Base-by-base conservation (phyloP, 2,329 filamentous ascomycete genomes). In the Aspergillus viridinutans region DNA sequence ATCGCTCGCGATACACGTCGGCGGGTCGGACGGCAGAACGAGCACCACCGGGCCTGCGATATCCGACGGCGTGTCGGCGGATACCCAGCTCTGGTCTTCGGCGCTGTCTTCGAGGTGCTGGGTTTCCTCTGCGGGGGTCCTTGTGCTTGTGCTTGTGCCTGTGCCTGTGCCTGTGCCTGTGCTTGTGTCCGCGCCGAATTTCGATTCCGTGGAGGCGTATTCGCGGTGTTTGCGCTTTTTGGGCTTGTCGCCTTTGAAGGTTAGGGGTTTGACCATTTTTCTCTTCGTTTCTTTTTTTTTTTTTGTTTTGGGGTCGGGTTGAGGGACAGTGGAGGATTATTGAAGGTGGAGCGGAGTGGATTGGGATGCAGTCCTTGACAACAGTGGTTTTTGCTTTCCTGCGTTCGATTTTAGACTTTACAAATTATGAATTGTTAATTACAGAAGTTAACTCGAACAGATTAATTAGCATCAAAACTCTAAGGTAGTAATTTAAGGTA, bases 211-310 rank as follows among this genome's bases (percentile, higher is more conserved):
- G 28, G 78, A 75, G 58, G 80, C 77, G 47, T 84, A 79, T 14
- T 47, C 43, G 50, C 82, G 76, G 65, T 90, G 86, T 82, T 96
- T 97, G 73, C 91, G 85, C 81, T 97, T 97, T 76, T 94, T 96
- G 58, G 85, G 78, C 78, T 94, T 97, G 78, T 99, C 94, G 80
- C 94, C 94, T 78, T 99, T 99, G 82, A 99, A 99, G 50, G 86
- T 82, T 57, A 99, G 84, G 50, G 93, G 87, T 74, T 96, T 97
- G 66, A 96, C 74, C 74, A 75, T 76, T 58, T 65, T 69, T 61
- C 49, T 49, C 40, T 26, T 28, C 54, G 9, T 29, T 53, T 49
- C 2, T 42, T 20, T 9, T 28, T 56, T 28, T 23, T 38, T 50
- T 40, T 21, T 53, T 52, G 45, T 50, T 40, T 21, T 52, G 50